phyloP scores from a whole-genome alignment of 2,329 filamentous ascomycete genomes.

The Clarireedia monteithiana region DNA sequence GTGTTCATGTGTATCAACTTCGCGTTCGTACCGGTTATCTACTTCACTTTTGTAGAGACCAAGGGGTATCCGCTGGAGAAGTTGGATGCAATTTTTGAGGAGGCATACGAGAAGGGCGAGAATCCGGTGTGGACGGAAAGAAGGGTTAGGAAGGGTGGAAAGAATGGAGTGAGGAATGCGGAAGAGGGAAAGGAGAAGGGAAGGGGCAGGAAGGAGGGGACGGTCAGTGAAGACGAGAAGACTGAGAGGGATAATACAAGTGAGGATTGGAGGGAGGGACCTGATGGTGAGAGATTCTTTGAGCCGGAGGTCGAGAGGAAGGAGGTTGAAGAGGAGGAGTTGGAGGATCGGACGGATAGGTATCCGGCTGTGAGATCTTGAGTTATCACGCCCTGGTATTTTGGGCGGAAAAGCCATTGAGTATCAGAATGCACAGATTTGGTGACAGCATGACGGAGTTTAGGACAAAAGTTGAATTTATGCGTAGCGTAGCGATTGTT shows the following conservation, averaged over 20 bases:
- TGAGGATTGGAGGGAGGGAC: not conserved
- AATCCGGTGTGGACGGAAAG: slow-evolving; percentile 6
- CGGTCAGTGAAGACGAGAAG: not conserved
- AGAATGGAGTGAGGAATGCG: not conserved
- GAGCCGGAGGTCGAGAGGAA: not conserved
- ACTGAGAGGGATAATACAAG: not conserved
- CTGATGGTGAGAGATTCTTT: not conserved
- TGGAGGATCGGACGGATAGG: not conserved
- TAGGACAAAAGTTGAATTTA: too few species aligned
- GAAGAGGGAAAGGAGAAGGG: not conserved
- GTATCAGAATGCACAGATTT: too few species aligned
- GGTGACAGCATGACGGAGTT: too few species aligned
- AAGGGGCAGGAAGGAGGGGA: not conserved
- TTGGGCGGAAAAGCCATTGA: too few species aligned
- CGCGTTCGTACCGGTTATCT: slow-evolving; percentile 2
- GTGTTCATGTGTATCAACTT: slow-evolving; percentile 19
- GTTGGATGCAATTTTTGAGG: slow-evolving; percentile 4
- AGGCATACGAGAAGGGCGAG: slow-evolving; percentile 7
- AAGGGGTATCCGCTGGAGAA: slow-evolving; percentile 8
- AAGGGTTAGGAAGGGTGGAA: slow-evolving; percentile 2
- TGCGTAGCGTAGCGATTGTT: too few species aligned
- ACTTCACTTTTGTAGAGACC: slow-evolving; percentile 6
- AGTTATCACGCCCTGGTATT: not conserved
- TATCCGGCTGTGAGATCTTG: not conserved
- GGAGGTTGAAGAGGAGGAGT: not conserved